These are phyloP conservation scores for Pseudopithomyces maydicus DNA, from an alignment of 2,329 filamentous ascomycete species.

Conservation along the genomic window DNA sequence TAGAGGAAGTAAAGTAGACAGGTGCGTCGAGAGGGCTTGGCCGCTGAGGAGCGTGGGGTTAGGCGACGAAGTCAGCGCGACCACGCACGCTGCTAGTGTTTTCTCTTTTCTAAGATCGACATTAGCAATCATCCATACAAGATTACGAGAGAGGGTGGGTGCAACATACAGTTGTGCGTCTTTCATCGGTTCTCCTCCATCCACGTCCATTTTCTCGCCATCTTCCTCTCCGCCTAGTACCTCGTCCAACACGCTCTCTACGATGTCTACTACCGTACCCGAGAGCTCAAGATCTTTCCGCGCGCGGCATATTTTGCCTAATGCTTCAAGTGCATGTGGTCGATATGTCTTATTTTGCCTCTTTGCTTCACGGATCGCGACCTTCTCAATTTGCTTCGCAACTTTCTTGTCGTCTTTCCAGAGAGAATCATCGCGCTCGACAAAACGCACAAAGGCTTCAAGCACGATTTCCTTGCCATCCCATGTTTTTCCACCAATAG, in stretches of 20 bases:
- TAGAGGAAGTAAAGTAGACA: conserved; percentile 19
- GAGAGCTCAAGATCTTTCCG: conserved; percentile 74
- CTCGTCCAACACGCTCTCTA: conserved; percentile 57
- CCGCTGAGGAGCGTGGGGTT: conserved; percentile 18
- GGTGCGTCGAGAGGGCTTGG: conserved; percentile 15
- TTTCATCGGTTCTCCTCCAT: conserved; percentile 32
- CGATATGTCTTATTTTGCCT: conserved; percentile 87
- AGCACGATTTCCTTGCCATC: conserved; percentile 87
- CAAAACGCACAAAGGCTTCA: conserved; percentile 77
- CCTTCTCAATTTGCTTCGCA: conserved; percentile 69
- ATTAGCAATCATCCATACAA: not conserved
- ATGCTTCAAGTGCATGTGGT: conserved; percentile 71
- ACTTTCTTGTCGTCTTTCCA: conserved; percentile 64
- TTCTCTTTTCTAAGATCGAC: conserved; percentile 23
- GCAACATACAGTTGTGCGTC: conserved; percentile 26
- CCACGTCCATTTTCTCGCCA: conserved; percentile 38
- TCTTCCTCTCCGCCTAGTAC: conserved; percentile 21
- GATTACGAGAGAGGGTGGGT: not conserved
- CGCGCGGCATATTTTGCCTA: conserved; percentile 74
- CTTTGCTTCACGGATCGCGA: conserved; percentile 81
- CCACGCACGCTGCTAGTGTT: conserved; percentile 27
- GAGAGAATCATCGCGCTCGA: conserved; percentile 65
- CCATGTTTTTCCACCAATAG: conserved; percentile 88
- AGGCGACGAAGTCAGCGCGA: conserved; percentile 22
- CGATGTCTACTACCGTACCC: conserved; percentile 67